Conservation (phyloP, 768 basidiomycete species). For the Suillus decipiens region DNA sequence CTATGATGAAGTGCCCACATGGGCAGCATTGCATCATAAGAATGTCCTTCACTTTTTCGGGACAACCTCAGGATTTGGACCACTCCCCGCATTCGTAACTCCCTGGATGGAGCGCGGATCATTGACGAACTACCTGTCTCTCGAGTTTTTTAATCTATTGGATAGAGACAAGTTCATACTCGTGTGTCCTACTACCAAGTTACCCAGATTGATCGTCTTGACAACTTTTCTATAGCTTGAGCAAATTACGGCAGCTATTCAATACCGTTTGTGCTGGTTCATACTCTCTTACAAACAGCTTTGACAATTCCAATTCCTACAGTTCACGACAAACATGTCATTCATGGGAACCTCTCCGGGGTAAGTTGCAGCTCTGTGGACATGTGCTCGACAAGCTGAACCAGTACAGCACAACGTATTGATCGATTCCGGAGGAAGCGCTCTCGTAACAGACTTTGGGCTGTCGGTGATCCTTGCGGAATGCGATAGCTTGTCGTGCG, state of each 20-base stretch:
- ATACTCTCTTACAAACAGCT: neutral
- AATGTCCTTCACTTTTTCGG: conserved; percentile 25
- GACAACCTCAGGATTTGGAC: conserved; percentile 22
- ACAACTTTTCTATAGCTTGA: neutral
- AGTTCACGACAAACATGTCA: conserved; percentile 12
- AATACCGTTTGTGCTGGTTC: conserved; percentile 7
- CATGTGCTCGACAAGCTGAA: neutral
- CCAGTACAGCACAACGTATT: conserved; percentile 13
- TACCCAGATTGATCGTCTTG: neutral
- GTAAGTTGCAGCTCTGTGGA: neutral
- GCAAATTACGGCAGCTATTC: conserved; percentile 7
- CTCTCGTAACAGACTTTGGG: conserved; percentile 10
- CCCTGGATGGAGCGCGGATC: conserved; percentile 30
- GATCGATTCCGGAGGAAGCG: neutral
- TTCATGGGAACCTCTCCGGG: conserved; percentile 14
- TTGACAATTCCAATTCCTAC: neutral
- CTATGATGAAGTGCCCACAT: neutral
- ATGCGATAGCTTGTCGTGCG: neutral
- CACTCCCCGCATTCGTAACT: conserved; percentile 23
- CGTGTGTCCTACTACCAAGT: conserved; percentile 13
- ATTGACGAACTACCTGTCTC: conserved; percentile 21
- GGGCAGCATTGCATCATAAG: conserved; percentile 15
- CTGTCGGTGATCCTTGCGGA: conserved; percentile 10
- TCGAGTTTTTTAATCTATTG: conserved; percentile 1
- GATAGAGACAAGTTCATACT: conserved; percentile 16